These are phyloP conservation scores for Seminavis robusta DNA, from an alignment of 108 stramenopile species.

Conservation along the genomic window DNA sequence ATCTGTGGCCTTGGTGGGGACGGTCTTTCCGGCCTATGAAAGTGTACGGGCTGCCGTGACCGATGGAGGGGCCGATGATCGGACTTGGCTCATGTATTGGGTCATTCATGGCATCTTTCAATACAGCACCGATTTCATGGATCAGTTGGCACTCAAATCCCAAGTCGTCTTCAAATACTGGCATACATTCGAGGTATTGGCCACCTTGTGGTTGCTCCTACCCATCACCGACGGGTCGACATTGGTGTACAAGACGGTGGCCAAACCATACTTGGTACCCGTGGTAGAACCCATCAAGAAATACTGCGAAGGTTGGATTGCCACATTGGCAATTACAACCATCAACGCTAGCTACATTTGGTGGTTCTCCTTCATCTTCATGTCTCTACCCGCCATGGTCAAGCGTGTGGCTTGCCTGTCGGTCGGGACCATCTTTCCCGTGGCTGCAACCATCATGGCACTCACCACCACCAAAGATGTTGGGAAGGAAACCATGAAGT, in stretches of 20 bases:
- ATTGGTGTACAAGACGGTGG: slow-evolving; percentile 33
- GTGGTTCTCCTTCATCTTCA: slow-evolving; percentile 42
- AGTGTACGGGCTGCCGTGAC: slow-evolving; percentile 30
- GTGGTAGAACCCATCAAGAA: slow-evolving; percentile 12
- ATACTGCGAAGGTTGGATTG: slow-evolving; percentile 25
- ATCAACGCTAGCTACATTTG: slow-evolving; percentile 30
- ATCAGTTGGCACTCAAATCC: slow-evolving; percentile 19
- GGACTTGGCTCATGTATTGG: slow-evolving; percentile 36
- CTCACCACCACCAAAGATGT: slow-evolving; percentile 23
- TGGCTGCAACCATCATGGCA: slow-evolving; percentile 33
- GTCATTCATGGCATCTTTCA: slow-evolving; percentile 19
- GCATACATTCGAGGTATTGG: slow-evolving; percentile 53
- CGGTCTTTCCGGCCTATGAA: slow-evolving; percentile 30
- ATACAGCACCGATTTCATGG: slow-evolving; percentile 40
- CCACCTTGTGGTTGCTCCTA: slow-evolving; percentile 40
- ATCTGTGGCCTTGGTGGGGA: slow-evolving; percentile 19
- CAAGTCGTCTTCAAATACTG: slow-evolving; percentile 38
- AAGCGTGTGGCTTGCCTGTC: slow-evolving; percentile 32
- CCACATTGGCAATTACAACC: slow-evolving; percentile 11
- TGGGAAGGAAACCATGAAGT: slow-evolving; percentile 32
- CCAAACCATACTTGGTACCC: slow-evolving; percentile 30
- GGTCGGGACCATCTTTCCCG: slow-evolving; percentile 43
- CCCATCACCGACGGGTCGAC: slow-evolving; percentile 49
- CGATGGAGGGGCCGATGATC: slow-evolving; percentile 37
- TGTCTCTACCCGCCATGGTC: slow-evolving; percentile 34